Base-by-base conservation (phyloP, 192 early-diverging fungal species). In the Lunasporangiospora selenospora region DNA sequence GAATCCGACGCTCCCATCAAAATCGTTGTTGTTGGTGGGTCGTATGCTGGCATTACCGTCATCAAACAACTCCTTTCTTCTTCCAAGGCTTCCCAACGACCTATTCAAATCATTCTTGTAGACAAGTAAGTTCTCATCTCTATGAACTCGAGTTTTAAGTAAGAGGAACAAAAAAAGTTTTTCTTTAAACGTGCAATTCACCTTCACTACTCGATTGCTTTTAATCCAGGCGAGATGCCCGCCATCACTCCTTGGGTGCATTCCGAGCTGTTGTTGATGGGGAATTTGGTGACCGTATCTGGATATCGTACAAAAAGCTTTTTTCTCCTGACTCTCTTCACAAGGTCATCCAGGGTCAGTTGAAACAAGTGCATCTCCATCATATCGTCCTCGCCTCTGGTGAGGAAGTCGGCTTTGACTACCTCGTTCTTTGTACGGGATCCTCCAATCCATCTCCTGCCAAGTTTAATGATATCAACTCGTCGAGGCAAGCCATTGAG, bases 361-460 rank as follows among this genome's bases (percentile, higher is more conserved):
- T 84, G 1, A 42, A 71, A 3, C 36, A 70, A 16, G 77, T 90
- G 12, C 52, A 73, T 18, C 33, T 39, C 21, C 58, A 75, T 39
- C 48, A 81, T 10, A 54, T 87, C 8, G 67, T 66, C 15, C 66
- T 90, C 24, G 80, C 51, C 39, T 77, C 77, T 23, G 84, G 85
- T 0, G 65, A 80, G 6, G 48, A 65, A 18, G 37, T 91, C 19
- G 16, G 76, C 4, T 93, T 86, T 38, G 84, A 93, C 60, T 93
- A 88, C 65, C 53, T 88, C 40, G 77, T 87, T 3, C 58, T 93
- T 26, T 76, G 85, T 13, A 93, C 89, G 1, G 91, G 91, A 0
- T 76, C 82, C 6, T 56, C 27, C 23, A 83, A 88, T 67, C 80
- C 73, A 2, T 39, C 60, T 6, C 88, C 88, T 0, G 75, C 70